Evolutionary conservation across 495 filamentous ascomycete species (phyloP), one percentile per base, ranked within the genome.

Genomic region (Hyaloscypha finlandica): DNA sequence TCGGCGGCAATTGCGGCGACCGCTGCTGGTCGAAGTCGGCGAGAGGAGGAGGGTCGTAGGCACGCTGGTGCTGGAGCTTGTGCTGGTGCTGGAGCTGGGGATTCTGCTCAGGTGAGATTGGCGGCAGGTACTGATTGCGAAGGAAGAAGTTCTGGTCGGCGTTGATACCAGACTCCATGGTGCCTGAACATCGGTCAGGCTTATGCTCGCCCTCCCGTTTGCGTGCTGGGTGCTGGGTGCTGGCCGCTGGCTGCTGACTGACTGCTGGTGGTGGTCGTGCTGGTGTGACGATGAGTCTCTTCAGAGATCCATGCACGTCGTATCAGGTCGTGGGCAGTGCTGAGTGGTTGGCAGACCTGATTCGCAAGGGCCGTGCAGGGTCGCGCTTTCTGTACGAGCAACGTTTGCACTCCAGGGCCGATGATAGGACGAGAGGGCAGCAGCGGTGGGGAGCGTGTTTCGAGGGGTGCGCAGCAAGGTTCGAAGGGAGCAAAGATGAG

Each of bases 91-190:
- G 59, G 29, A 53, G 33, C 22, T 67, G 68, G 6, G 51, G 71
- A n/a, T 66, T 48, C 6, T 35, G 60, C 3, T 68, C 63, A 19
- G 66, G 56, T 14, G 48, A 45, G 9, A 11, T n/a, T n/a, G n/a
- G 48, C 57, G 31, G 29, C 51, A 60, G 45, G 64, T 60, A 45
- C 2, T 63, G 66, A 58, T 66, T 66, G 66, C 71, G 66, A 65
- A 69, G 62, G 57, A 67, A 68, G 67, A 71, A 74, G 57, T 74
- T 72, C 61, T 72, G 68, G 68, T 74, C 72, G 45, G 55, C 66
- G 62, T 72, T 69, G 61, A 70, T 70, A 52, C 59, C 69, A 63
- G 39, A 52, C 39, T 74, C 72, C 72, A 74, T 74, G 48, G 48
- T 70, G 69, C 45, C 64, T 57, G 61, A 37, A 68, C 71, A 73